phyloP scores from a whole-genome alignment of 805 yeast species.

The Maudiozyma barnettii region DNA sequence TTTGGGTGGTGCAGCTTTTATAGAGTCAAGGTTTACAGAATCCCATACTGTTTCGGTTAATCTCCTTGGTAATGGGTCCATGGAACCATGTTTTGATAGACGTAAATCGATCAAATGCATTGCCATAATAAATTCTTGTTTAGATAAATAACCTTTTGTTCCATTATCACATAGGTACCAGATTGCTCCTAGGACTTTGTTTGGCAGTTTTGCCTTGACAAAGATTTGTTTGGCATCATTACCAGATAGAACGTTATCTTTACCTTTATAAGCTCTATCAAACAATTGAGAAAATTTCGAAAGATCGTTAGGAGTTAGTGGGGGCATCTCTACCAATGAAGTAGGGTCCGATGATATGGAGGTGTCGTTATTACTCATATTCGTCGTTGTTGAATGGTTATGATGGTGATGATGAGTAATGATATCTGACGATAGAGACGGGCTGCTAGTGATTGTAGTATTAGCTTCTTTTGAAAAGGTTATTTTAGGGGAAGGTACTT shows the following conservation, averaged over 20 bases:
- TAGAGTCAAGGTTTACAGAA: conserved; percentile 19
- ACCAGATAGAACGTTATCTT: conserved; percentile 42
- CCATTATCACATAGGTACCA: conserved; percentile 81
- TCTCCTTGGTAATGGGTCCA: conserved; percentile 46
- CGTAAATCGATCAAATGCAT: conserved; percentile 79
- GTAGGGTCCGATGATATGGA: not conserved
- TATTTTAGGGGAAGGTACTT: conserved; percentile 13
- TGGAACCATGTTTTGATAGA: conserved; percentile 53
- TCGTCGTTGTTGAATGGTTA: not conserved
- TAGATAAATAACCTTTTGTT: conserved; percentile 59
- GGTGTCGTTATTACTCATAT: not conserved
- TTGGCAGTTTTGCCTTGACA: conserved; percentile 78
- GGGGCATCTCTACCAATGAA: conserved; percentile 26
- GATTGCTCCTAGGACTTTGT: conserved; percentile 65
- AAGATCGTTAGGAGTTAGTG: conserved; percentile 47
- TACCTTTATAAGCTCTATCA: conserved; percentile 42
- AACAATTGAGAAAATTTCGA: conserved; percentile 60
- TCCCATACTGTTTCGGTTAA: conserved; percentile 37
- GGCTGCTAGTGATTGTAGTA: not conserved
- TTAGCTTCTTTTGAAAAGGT: not conserved
- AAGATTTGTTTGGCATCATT: conserved; percentile 74
- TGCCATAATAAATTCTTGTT: conserved; percentile 76
- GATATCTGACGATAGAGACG: not conserved
- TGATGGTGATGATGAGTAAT: not conserved
- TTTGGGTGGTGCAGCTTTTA: not conserved